phyloP scores from a whole-genome alignment of 257 asterid genomes.

The Solanum dulcamara region DNA sequence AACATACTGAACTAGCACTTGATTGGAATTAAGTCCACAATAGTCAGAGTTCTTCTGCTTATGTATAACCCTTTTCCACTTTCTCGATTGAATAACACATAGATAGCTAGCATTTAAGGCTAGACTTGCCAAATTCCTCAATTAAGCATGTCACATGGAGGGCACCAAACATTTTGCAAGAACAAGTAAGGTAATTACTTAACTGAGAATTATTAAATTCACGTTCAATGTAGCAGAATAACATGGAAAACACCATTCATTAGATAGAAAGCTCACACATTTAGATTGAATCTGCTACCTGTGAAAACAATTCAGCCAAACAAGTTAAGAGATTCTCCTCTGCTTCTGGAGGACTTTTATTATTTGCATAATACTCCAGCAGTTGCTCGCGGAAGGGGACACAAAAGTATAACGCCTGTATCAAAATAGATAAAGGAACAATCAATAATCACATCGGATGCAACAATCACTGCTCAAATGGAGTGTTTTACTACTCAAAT shows the following conservation, averaged over 20 bases:
- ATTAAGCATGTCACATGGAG: neutral
- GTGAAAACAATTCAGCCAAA: slow-evolving; percentile 77
- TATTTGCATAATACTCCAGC: slow-evolving; percentile 59
- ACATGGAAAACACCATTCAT: neutral
- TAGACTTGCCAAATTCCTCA: neutral
- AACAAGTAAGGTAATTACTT: neutral
- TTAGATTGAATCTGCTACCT: slow-evolving; percentile 27
- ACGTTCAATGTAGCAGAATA: neutral
- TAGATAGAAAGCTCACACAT: neutral
- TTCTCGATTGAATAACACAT: neutral
- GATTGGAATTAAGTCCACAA: neutral
- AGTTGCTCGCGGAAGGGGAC: slow-evolving; percentile 83
- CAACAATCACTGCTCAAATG: neutral
- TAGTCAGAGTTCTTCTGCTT: neutral
- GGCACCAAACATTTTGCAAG: neutral
- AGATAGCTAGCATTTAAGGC: neutral
- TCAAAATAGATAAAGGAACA: neutral
- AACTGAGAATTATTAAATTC: neutral
- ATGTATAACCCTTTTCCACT: neutral
- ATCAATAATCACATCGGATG: neutral
- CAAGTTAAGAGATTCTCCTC: slow-evolving; percentile 65
- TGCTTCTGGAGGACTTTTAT: neutral
- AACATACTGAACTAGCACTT: neutral
- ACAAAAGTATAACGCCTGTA: slow-evolving; percentile 81
- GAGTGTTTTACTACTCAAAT: neutral